A percentile compares a stretch with the other conserved stretches of the same genome.
Evolutionary conservation across 164 flowering plant species (phyloP).

Genomic region (Annona squamosa): DNA sequence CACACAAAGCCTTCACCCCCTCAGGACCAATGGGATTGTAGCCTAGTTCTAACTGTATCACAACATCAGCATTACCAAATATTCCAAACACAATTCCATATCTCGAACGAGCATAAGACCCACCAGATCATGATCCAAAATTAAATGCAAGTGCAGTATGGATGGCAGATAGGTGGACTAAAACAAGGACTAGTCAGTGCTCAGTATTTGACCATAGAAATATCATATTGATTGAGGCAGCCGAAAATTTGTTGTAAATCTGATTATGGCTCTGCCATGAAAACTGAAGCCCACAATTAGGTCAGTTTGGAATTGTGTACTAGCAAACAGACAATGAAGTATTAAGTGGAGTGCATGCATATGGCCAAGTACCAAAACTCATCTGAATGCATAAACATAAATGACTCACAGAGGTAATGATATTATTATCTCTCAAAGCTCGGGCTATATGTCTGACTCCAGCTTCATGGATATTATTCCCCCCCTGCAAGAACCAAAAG

Average conservation of each 20-base stretch:
- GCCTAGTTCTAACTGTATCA: constrained; percentile 69
- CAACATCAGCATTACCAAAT: background rate
- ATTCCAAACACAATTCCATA: background rate
- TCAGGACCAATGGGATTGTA: constrained; percentile 97
- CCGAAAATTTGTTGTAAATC: background rate
- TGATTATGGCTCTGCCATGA: background rate
- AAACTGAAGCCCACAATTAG: background rate
- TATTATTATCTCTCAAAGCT: constrained; percentile 68
- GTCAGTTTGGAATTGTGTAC: background rate
- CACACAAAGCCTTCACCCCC: constrained; percentile 76
- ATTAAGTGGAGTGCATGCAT: background rate
- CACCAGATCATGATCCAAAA: background rate
- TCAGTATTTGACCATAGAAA: background rate
- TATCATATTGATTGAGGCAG: background rate
- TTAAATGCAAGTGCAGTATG: background rate
- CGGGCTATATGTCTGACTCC: constrained; percentile 57
- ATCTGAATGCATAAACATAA: background rate
- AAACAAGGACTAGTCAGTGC: background rate
- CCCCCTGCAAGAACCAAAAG: constrained; percentile 48
- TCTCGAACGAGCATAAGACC: background rate
- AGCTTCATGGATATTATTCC: constrained; percentile 80
- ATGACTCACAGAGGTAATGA: constrained; percentile 57
- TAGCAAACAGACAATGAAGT: background rate
- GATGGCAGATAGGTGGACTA: background rate
- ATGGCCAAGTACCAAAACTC: background rate